A percentile compares a stretch with the other conserved stretches of the same genome.
These are phyloP conservation scores for Teratosphaeria pseudoeucalypti DNA, from an alignment of 2,329 filamentous ascomycete genomes.

Conservation along the genomic window DNA sequence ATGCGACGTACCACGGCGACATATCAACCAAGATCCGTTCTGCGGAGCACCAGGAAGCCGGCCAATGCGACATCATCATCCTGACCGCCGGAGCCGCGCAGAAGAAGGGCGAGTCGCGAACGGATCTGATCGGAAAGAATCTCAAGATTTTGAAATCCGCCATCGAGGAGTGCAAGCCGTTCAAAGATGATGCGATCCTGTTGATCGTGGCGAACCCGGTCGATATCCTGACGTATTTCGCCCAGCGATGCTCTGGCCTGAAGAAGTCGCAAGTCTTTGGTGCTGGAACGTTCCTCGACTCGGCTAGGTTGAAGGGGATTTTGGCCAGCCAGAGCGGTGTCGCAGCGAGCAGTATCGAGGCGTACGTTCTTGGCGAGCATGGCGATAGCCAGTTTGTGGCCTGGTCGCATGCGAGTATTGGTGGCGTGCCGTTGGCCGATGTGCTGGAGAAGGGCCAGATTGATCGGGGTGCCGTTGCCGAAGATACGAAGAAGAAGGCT, in stretches of 20 bases:
- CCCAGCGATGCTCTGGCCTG: slow-evolving; percentile 37
- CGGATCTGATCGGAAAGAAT: slow-evolving; percentile 40
- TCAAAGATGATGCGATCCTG: slow-evolving; percentile 38
- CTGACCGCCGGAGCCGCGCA: slow-evolving; percentile 47
- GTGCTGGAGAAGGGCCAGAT: slow-evolving; percentile 22
- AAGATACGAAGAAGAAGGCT: slow-evolving; percentile 38
- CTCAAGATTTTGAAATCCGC: slow-evolving; percentile 39
- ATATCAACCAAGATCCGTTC: slow-evolving; percentile 34
- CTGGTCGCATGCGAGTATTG: slow-evolving; percentile 33
- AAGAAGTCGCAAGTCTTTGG: slow-evolving; percentile 42
- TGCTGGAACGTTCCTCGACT: slow-evolving; percentile 45
- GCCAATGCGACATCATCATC: slow-evolving; percentile 45
- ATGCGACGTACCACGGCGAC: slow-evolving; percentile 38
- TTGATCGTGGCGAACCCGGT: slow-evolving; percentile 47
- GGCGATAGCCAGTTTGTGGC: slow-evolving; percentile 40
- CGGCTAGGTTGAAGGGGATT: slow-evolving; percentile 38
- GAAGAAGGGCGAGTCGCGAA: slow-evolving; percentile 36
- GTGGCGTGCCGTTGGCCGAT: slow-evolving; percentile 34
- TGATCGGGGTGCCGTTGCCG: slow-evolving; percentile 29
- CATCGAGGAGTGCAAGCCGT: slow-evolving; percentile 39
- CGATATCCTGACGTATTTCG: slow-evolving; percentile 44
- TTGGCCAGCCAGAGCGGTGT: slow-evolving; percentile 31
- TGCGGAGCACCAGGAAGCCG: slow-evolving; percentile 33
- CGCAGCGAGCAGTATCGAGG: slow-evolving; percentile 30
- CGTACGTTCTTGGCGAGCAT: slow-evolving; percentile 41